Base-by-base conservation (phyloP, 257 asterid genomes). In the Scutellaria galericulata region DNA sequence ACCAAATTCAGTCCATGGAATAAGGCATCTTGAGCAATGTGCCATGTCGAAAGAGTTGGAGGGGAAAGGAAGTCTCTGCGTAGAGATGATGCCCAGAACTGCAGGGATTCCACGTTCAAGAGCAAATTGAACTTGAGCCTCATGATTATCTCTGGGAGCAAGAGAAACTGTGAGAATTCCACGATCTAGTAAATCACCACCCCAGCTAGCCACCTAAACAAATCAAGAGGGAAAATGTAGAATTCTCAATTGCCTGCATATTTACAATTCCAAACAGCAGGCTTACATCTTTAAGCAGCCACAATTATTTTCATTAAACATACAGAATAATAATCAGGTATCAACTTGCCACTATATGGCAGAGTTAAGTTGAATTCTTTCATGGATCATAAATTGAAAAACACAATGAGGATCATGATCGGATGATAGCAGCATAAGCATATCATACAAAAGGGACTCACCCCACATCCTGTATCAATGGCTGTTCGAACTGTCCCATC, bases 391-490 rank as follows among this genome's bases (percentile, higher is more conserved):
- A 18, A 11, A 10, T 10, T 20, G 20, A 18, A 41, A 41, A 9
- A 10, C 10, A 2, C 2, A 35, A 35, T 50, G 53, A 67, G 45
- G 55, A 54, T 42, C 47, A 24, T 35, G 48, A 48, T 66, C 24
- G 7, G 24, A n/a, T 10, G 10, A 64, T 65, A 46, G 46, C 27
- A 1, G 37, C 37, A 31, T 31, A 31, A 31, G 37, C 37, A 31
- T 31, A 60, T 56, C 31, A 44, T 58, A 55, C 6, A 65, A 66
- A 55, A 39, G 9, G 44, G 44, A 79, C 99, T 88, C 80, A 95
- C 99, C 94, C 99, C 99, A 68, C 99, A 95, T n/a, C 99, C 99
- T 1, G 98, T 95, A 85, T 95, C 99, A 64, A 95, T 90, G 78
- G 99, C 99, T 39, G 99, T 94, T 47, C 98, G 84, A 46, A 92